phyloP scores from a whole-genome alignment of 75 land plant species.

The Pinus albicaulis region DNA sequence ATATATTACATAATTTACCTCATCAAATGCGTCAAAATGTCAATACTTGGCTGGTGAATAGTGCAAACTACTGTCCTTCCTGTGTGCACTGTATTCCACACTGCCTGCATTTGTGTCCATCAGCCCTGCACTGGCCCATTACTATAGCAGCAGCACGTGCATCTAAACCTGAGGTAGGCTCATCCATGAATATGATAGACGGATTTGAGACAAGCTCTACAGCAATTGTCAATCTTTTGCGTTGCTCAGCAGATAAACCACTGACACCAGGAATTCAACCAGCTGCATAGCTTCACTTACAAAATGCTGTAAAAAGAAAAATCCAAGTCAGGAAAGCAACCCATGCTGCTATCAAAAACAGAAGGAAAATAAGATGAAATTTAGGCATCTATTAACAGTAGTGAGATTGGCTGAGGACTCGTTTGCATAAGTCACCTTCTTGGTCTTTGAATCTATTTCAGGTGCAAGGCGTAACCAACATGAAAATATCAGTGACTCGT shows the following conservation, averaged over 20 bases:
- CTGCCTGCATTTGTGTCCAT: no score
- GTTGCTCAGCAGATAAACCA: slow-evolving; percentile 21
- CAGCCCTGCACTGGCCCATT: no score
- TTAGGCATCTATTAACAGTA: not conserved
- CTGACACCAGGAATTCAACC: slow-evolving; percentile 1
- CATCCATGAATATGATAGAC: slow-evolving; percentile 44
- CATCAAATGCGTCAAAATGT: slow-evolving; percentile 45
- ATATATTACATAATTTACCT: slow-evolving; percentile 15
- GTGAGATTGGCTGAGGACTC: not conserved
- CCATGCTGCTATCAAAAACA: no score
- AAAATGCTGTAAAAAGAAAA: no score
- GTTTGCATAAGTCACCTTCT: not conserved
- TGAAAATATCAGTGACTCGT: slow-evolving; percentile 30
- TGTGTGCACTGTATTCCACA: slow-evolving; percentile 35
- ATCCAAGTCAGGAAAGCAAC: no score
- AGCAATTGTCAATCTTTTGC: slow-evolving; percentile 36
- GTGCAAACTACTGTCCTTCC: slow-evolving; percentile 37
- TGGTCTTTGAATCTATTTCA: slow-evolving; percentile 15
- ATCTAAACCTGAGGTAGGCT: slow-evolving; percentile 35
- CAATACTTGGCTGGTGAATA: slow-evolving; percentile 30
- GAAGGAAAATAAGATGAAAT: not conserved
- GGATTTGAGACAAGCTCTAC: slow-evolving; percentile 40
- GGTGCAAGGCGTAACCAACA: slow-evolving; percentile 27
- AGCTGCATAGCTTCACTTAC: not conserved
- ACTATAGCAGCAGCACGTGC: slow-evolving; percentile 30